Percentiles rank a stretch among this genome's conserved stretches.
phyloP scores from a whole-genome alignment of 2,329 filamentous ascomycete species.

The Colletotrichum filicis region DNA sequence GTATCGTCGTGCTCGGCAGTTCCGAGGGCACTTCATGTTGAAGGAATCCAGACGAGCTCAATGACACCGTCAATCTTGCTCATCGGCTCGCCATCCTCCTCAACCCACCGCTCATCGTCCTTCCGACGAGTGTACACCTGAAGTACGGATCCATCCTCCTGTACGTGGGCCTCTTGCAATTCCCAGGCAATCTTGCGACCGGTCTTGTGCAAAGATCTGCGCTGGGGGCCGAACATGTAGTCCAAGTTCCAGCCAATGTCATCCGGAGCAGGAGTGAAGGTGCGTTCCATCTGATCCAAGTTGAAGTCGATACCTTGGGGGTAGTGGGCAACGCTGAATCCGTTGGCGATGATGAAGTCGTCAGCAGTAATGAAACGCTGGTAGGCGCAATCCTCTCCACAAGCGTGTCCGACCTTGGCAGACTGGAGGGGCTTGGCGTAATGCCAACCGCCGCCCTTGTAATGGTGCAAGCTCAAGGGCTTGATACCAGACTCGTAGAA shows the following conservation, averaged over 20 bases:
- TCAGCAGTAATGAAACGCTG: constrained; percentile 67
- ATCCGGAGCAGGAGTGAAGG: constrained; percentile 60
- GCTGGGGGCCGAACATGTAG: constrained; percentile 61
- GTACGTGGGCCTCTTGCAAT: constrained; percentile 59
- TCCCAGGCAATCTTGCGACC: constrained; percentile 66
- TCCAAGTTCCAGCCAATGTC: constrained; percentile 63
- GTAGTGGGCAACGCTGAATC: constrained; percentile 70
- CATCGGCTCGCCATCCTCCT: constrained; percentile 58
- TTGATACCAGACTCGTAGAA: constrained; percentile 72
- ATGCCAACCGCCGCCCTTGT: constrained; percentile 70
- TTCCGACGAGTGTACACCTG: constrained; percentile 65
- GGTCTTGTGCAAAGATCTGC: constrained; percentile 57
- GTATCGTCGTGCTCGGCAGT: constrained; percentile 25
- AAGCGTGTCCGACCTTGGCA: constrained; percentile 67
- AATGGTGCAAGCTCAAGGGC: constrained; percentile 72
- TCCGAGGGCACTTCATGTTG: constrained; percentile 29
- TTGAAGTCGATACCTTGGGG: constrained; percentile 62
- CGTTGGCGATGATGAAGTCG: constrained; percentile 66
- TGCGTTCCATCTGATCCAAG: constrained; percentile 61
- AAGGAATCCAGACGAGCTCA: constrained; percentile 66
- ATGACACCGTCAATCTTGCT: constrained; percentile 64
- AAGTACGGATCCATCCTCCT: constrained; percentile 60
- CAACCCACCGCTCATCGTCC: constrained; percentile 64
- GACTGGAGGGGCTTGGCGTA: constrained; percentile 64
- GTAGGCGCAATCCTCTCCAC: constrained; percentile 69